A percentile compares a stretch with the other conserved stretches of the same genome.
Conservation (phyloP, 2,329 filamentous ascomycete genomes). For the Colletotrichum tofieldiae region DNA sequence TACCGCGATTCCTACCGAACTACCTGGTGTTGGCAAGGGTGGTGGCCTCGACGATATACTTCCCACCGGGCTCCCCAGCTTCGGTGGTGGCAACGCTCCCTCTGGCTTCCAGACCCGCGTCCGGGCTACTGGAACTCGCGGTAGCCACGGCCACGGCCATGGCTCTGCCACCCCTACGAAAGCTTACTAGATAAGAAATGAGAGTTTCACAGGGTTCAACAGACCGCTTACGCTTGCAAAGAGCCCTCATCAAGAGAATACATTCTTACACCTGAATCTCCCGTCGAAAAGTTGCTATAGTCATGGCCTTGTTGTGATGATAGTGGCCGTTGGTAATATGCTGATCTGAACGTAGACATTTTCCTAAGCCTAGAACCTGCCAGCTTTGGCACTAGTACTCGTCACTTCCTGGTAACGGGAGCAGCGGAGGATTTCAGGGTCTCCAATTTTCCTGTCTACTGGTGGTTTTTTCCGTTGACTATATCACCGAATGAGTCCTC, state of each 20-base stretch:
- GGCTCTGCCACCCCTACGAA: neutral
- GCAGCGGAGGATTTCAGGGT: neutral
- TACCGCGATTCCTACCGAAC: neutral
- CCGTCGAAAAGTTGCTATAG: too few relatives aligned
- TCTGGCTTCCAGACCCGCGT: constrained; percentile 14
- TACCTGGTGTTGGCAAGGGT: neutral
- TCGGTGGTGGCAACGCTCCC: constrained; percentile 14
- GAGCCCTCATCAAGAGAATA: neutral
- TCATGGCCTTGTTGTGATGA: too few relatives aligned
- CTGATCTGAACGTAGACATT: too few relatives aligned
- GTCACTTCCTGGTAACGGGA: neutral
- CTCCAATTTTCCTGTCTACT: neutral
- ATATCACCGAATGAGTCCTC: neutral
- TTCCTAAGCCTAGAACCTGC: too few relatives aligned
- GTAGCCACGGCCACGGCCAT: neutral
- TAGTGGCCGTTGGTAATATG: too few relatives aligned
- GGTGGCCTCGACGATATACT: constrained; percentile 7
- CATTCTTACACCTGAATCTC: too few relatives aligned
- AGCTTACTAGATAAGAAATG: neutral
- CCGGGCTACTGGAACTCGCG: neutral
- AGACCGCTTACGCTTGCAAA: too few relatives aligned
- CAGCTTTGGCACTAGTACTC: too few relatives aligned
- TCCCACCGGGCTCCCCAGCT: constrained; percentile 2
- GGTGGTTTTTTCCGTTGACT: neutral
- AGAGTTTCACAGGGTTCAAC: neutral